Base-by-base conservation (phyloP, 176 grass and related monocot genomes). In the Dendrocalamus sinicus region DNA sequence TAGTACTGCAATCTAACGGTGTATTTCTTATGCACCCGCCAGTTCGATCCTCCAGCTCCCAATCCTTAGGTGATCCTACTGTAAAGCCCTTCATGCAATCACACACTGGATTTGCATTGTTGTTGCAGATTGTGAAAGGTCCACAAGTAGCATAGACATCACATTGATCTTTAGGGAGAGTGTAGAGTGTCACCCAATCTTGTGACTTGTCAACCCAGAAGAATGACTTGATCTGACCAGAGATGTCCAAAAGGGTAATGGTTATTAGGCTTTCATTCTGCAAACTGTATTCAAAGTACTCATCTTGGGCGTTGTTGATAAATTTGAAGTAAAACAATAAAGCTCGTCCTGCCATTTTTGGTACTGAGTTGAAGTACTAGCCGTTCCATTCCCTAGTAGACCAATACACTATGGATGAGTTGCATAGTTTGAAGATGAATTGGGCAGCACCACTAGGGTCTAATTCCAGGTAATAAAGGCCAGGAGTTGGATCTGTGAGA, bases 21-120 rank as follows among this genome's bases (percentile, higher is more conserved):
- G 82, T 86, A 11, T 53, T 92, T 48, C 93, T 86, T 59, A 61
- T 66, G 70, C 93, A 94, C 2, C 93, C 93, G 7, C 72, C 73
- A 8, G 48, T 80, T 39, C 28, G 64, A 59, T 92, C 88, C 15
- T 51, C n/a, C 24, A 86, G 45, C 43, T 79, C n/a, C 90, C 87
- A 92, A 10, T 90, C 76, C 40, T 32, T 80, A 7, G 40, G 88
- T 23, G 80, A 75, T 69, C 68, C 52, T 55, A 76, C 13, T 45
- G 60, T 68, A 73, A 92, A 92, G 6, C 90, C 93, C 71, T 83
- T 84, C 55, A 88, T 15, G 40, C 90, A 94, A 11, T 77, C 39
- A 12, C 88, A 95, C 15, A 68, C 28, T 48, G 68, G 52, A 9
- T 22, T 1, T 22, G 6, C 19, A 22, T 9, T 81, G 19, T 52